phyloP scores from a whole-genome alignment of 2,329 filamentous ascomycete genomes.

The Aspergillus tanneri region DNA sequence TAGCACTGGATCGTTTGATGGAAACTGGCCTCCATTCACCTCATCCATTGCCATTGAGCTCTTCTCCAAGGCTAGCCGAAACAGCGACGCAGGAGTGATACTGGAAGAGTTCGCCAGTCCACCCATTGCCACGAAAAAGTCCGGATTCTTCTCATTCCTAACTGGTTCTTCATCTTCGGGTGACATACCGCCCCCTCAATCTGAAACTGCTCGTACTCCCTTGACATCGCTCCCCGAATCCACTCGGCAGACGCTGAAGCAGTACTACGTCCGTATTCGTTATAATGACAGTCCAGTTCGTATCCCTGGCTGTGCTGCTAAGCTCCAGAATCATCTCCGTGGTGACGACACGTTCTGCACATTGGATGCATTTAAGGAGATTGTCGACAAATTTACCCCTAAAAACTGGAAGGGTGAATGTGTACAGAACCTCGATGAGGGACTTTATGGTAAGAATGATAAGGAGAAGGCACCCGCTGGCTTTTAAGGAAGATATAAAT shows the following conservation, averaged over 20 bases:
- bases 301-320: conserved; percentile 73
- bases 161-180: conserved; percentile 23
- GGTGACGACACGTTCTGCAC: conserved; percentile 91
- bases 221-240: conserved; percentile 31
- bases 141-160: conserved; percentile 35
- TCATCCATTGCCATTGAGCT: conserved; percentile 89
- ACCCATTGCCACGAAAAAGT: conserved; percentile 24
- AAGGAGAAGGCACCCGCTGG: conserved; percentile 39
- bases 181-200: conserved; percentile 19
- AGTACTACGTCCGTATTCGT: conserved; percentile 82
- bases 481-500: conserved; percentile 29
- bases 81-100: conserved; percentile 17
- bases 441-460: conserved; percentile 49
- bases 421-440: conserved; percentile 55
- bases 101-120: conserved; percentile 29
- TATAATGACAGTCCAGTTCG: conserved; percentile 85
- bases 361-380: conserved; percentile 83
- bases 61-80: conserved; percentile 54
- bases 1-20: conserved; percentile 75
- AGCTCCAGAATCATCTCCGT: conserved; percentile 75
- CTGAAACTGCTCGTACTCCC: conserved; percentile 36
- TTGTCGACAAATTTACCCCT: conserved; percentile 88
- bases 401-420: conserved; percentile 71
- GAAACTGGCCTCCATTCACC: conserved; percentile 87
- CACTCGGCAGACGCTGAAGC: conserved; percentile 38